Base-by-base conservation (phyloP, 495 filamentous ascomycete species). In the Patellaria atrata region DNA sequence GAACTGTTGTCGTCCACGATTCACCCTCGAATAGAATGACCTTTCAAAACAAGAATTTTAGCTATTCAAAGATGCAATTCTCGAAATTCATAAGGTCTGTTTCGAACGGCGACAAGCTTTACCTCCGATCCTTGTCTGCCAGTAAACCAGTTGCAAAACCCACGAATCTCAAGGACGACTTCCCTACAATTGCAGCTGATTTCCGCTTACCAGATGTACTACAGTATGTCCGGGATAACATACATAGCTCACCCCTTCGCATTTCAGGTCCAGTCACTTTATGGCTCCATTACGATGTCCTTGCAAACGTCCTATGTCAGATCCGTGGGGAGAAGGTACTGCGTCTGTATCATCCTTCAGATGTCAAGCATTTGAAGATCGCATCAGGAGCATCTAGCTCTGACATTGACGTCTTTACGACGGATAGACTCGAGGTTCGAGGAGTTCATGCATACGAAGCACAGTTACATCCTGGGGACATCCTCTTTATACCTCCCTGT, bases 201-300 rank as follows among this genome's bases (percentile, higher is more conserved):
- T 91, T 92, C 55, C 48, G 55, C 16, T 57, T 93, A 4, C 82
- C 84, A 8, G 51, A 65, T 7, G 59, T 73, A 31, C 58, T 93
- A 17, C 55, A 58, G 1, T 55, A 67, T n/a, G 71, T 76, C 2
- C 1, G 58, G 70, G 15, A 38, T 8, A 73, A 74, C 42, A 59
- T 67, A n/a, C 83, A 91, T 49, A 89, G 79, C 50, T 83, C 81
- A 0, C 75, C 82, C 0, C 55, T 92, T 16, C 64, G 84, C 17
- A 73, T 94, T 26, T 86, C 81, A 10, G 81, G 82, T 1, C 75
- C 71, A 0, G 82, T 91, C 3, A 75, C 70, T 17, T 82, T 96
- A 72, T 94, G 84, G 86, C 62, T 92, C 17, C 83, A 94, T 54
- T 93, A 86, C 60, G 82, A 93, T 55, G 81, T 85, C 12, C 86